Evolutionary conservation across 805 yeast genomes (phyloP).

Genomic region (Wickerhamiella alocasiicola): DNA sequence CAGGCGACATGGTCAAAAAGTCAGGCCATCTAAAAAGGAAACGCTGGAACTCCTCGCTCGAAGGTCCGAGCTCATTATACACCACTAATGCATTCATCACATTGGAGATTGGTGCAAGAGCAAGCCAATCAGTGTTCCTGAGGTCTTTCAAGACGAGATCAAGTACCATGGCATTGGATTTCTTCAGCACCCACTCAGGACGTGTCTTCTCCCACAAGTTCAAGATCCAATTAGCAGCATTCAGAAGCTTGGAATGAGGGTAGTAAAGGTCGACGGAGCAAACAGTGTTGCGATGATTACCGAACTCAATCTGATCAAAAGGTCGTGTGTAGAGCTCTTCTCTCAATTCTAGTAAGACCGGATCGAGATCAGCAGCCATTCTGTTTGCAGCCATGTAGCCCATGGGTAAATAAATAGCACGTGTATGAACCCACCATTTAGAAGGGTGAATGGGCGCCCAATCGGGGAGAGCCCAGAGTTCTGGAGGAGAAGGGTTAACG

Average conservation of each 20-base stretch:
- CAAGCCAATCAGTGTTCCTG: constrained; percentile 62
- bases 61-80: constrained; percentile 53
- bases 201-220: constrained; percentile 58
- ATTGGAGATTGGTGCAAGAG: constrained; percentile 89
- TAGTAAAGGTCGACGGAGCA: constrained; percentile 89
- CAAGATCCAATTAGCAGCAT: constrained; percentile 48
- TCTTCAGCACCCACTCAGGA: constrained; percentile 56
- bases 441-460: constrained; percentile 79
- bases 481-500: constrained; percentile 97
- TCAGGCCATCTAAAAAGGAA: constrained; percentile 56
- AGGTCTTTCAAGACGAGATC: constrained; percentile 62
- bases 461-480: constrained; percentile 80
- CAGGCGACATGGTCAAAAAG: constrained; percentile 69
- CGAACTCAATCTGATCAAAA: constrained; percentile 55
- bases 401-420: constrained; percentile 79
- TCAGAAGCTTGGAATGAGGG: constrained; percentile 67
- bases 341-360: constrained; percentile 54
- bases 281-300: constrained; percentile 62
- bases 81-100: constrained; percentile 72
- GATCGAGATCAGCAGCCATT: constrained; percentile 46
- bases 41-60: constrained; percentile 46
- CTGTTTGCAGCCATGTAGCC: constrained; percentile 61
- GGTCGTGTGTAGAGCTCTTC: constrained; percentile 61
- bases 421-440: constrained; percentile 97
- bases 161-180: constrained; percentile 41